These are phyloP conservation scores for Trichophyton mentagrophytes DNA, from an alignment of 2,329 filamentous ascomycete species.

Conservation along the genomic window DNA sequence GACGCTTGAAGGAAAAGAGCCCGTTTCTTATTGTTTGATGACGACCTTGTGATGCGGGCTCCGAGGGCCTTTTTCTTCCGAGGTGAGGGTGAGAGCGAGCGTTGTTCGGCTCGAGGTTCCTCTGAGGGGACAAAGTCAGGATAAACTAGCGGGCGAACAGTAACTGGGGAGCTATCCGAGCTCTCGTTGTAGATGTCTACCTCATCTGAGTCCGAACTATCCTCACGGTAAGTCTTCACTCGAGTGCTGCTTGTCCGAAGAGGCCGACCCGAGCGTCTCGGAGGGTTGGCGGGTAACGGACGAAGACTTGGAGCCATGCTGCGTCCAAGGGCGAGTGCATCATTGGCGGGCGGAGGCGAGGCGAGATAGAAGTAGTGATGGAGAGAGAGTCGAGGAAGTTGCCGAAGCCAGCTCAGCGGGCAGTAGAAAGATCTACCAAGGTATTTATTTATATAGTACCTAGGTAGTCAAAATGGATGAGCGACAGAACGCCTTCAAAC, in stretches of 20 bases:
- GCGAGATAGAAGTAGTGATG: conserved; percentile 30
- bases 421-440: too few species aligned
- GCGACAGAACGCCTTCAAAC: too few species aligned
- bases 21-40: conserved; percentile 6
- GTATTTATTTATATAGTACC: too few species aligned
- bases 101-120: not conserved
- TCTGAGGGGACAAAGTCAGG: not conserved
- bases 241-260: conserved; percentile 25
- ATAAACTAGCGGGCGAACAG: not conserved
- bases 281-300: conserved; percentile 9
- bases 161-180: not conserved
- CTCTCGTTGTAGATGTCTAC: conserved; percentile 7
- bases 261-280: conserved; percentile 20
- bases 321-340: not conserved
- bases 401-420: too few species aligned
- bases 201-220: conserved; percentile 22
- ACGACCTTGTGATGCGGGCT: conserved; percentile 8
- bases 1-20: conserved; percentile 11
- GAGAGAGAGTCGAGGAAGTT: too few species aligned
- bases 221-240: conserved; percentile 29
- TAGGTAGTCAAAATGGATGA: too few species aligned
- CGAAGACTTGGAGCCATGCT: conserved; percentile 22
- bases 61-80: not conserved
- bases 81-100: not conserved
- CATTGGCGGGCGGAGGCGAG: not conserved